Conservation (phyloP, 139 green algal species). For the Coelastrella sp. region DNA sequence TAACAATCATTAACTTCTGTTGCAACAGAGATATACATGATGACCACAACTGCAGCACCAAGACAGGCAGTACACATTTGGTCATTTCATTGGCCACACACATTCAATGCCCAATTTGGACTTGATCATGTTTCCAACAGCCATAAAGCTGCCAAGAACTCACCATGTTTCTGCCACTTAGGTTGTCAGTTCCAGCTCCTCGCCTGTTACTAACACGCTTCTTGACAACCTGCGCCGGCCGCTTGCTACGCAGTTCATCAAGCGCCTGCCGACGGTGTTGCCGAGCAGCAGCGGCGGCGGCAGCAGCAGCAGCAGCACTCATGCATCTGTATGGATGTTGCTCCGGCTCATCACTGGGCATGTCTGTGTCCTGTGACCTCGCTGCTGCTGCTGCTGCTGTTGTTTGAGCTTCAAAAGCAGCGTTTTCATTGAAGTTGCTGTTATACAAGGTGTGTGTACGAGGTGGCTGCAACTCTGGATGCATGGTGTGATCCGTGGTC, state of each 20-base stretch:
- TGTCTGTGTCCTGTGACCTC: neutral
- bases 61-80: no score
- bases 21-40: no score
- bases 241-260: neutral
- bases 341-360: neutral
- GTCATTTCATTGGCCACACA: no score
- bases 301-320: neutral
- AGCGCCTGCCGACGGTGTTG: constrained; percentile 6
- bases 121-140: neutral
- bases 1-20: no score
- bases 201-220: neutral
- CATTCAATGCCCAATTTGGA: no score
- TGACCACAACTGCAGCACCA: no score
- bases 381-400: constrained; percentile 1
- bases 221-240: neutral
- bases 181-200: neutral
- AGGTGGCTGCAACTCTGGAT: no score
- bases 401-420: no score
- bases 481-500: no score
- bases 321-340: neutral
- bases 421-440: no score
- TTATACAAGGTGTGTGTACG: no score
- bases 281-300: neutral
- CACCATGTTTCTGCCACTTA: no score
- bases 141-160: neutral